Base-by-base conservation (phyloP, 2,329 filamentous ascomycete species). In the Fusarium staphyleae region DNA sequence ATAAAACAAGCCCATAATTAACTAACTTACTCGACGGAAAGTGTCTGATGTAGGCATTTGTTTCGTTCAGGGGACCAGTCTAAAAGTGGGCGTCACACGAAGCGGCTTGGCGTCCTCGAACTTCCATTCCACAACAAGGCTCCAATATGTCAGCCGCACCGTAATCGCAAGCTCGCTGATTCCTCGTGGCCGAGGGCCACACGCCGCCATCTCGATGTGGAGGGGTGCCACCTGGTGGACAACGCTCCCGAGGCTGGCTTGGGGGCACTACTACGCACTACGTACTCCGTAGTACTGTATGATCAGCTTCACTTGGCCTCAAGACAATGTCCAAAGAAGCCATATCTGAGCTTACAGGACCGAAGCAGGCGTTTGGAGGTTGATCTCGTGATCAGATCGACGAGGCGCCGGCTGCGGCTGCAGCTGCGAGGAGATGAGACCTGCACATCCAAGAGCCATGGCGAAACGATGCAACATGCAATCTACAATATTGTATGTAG, bases 101-200 rank as follows among this genome's bases (percentile, higher is more conserved):
- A 51, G 43, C 54, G 48, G 44, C 52, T 58, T 49, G 57, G 50
- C 44, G 16, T 32, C 14, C 35, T 42, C 28, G 28, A 29, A 26
- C 26, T n/a, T 46, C 37, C 49, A 60, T 66, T 58, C 62, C 60
- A 53, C 35, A 58, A 33, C 33, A 37, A 57, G 49, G 43, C 39
- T 35, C 28, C 33, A 24, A 64, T 66, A 55, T 57, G 57, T 66
- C 60, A 66, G 60, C 52, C 30, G 32, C 30, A 36, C 47, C 49
- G 51, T 55, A 64, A 63, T n/a, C n/a, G n/a, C n/a, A n/a, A n/a
- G n/a, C n/a, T 60, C 30, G 36, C 45, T 67, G 60, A 65, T 66
- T 66, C 58, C 42, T 53, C 47, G n/a, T n/a, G n/a, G n/a, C n/a
- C n/a, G n/a, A n/a, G 19, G 16, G 33, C 19, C 34, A 39, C 37